phyloP scores from a whole-genome alignment of 179 eudicot species.

The Sideroxylon spinosum region DNA sequence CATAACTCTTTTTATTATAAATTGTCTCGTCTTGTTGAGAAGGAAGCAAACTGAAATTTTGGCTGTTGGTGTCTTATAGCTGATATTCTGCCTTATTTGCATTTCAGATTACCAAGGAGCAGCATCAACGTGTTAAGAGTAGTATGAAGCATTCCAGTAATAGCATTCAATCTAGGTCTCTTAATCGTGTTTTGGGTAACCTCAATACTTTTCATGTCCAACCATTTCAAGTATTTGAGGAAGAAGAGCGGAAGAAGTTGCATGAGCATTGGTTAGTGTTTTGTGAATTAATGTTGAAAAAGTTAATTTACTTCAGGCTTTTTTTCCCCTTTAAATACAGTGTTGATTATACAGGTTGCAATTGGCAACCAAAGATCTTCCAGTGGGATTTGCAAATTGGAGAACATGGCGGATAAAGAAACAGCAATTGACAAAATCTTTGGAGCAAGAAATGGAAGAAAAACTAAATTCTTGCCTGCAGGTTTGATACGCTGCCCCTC shows the following conservation, averaged over 20 bases:
- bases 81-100: constrained; percentile 18
- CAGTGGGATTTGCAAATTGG: constrained; percentile 52
- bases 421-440: constrained; percentile 29
- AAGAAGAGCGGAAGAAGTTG: constrained; percentile 77
- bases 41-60: not conserved
- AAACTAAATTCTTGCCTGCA: constrained; percentile 34
- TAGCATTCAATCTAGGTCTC: constrained; percentile 67
- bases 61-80: not conserved
- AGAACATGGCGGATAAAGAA: constrained; percentile 38
- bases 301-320: constrained; percentile 5
- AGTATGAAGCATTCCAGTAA: constrained; percentile 76
- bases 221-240: constrained; percentile 81
- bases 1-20: not conserved
- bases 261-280: constrained; percentile 69
- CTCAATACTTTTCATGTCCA: constrained; percentile 56
- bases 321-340: not conserved
- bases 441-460: constrained; percentile 62
- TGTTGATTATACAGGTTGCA: constrained; percentile 51
- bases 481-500: constrained; percentile 39
- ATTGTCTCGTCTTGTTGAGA: not conserved
- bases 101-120: constrained; percentile 81
- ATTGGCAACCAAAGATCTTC: constrained; percentile 64
- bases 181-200: constrained; percentile 73
- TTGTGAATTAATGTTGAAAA: not conserved
- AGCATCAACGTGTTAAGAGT: constrained; percentile 78